Evolutionary conservation across 2,329 filamentous ascomycete species (phyloP).

Genomic region (Cytospora leucostoma): DNA sequence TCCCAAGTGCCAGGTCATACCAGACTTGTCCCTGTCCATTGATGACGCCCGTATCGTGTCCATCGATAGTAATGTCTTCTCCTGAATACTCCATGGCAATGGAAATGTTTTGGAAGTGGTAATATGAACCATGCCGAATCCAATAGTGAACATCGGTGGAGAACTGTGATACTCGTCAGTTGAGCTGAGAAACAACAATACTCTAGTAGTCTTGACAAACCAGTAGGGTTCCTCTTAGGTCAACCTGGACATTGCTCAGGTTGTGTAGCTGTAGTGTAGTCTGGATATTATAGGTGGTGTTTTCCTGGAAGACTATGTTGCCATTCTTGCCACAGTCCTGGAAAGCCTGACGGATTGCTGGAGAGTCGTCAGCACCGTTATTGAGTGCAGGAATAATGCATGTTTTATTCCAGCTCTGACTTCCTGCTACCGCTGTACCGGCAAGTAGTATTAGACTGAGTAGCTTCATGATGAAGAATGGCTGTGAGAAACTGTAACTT

Average conservation of each 20-base stretch:
- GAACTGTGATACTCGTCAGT: neutral
- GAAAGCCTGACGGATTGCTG: slow-evolving; percentile 16
- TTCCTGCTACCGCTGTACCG: neutral
- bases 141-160: slow-evolving; percentile 19
- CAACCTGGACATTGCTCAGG: slow-evolving; percentile 20
- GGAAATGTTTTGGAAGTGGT: slow-evolving; percentile 22
- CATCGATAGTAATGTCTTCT: slow-evolving; percentile 11
- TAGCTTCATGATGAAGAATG: neutral
- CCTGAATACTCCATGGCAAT: slow-evolving; percentile 20
- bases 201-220: neutral
- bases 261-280: slow-evolving; percentile 16
- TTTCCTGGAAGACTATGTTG: slow-evolving; percentile 11
- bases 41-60: slow-evolving; percentile 14
- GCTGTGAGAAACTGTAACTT: neutral
- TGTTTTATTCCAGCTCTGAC: slow-evolving; percentile 5
- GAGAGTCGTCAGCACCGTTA: slow-evolving; percentile 9
- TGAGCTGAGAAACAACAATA: neutral
- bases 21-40: slow-evolving; percentile 17
- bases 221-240: slow-evolving; percentile 14
- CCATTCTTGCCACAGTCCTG: slow-evolving; percentile 8
- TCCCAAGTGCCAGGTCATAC: slow-evolving; percentile 16
- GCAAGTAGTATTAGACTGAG: neutral
- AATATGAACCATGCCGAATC: slow-evolving; percentile 20
- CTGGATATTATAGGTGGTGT: slow-evolving; percentile 16
- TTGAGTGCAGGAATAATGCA: slow-evolving; percentile 7